Conservation (phyloP, 331 rosid species). For the Acacia pycnantha region DNA sequence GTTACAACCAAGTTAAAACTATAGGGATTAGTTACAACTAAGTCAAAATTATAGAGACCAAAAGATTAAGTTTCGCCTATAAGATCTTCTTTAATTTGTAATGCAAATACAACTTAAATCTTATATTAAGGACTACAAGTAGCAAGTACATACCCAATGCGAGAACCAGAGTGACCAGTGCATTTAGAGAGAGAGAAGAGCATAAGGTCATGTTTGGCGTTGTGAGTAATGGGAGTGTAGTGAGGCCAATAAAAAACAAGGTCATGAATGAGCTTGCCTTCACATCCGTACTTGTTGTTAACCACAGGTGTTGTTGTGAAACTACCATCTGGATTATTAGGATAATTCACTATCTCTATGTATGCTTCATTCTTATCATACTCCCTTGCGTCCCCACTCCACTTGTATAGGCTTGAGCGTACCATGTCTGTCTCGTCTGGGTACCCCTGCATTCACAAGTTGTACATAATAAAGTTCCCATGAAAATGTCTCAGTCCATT, state of each 20-base stretch:
- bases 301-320: background rate
- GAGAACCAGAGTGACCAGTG: background rate
- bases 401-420: background rate
- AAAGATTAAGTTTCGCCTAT: too few species aligned
- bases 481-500: background rate
- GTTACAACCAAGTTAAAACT: too few species aligned
- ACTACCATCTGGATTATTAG: background rate
- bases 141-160: background rate
- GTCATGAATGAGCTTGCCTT: background rate
- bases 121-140: too few species aligned
- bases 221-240: background rate
- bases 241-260: background rate
- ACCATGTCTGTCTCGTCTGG: background rate
- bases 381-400: background rate
- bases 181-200: background rate
- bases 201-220: background rate
- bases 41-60: too few species aligned
- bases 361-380: background rate
- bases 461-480: background rate
- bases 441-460: background rate
- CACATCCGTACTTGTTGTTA: background rate
- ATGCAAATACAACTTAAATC: too few species aligned
- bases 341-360: background rate
- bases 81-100: too few species aligned
- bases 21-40: accelerated